Conservation (phyloP, 495 filamentous ascomycete species). For the Bryoglossum gracile region DNA sequence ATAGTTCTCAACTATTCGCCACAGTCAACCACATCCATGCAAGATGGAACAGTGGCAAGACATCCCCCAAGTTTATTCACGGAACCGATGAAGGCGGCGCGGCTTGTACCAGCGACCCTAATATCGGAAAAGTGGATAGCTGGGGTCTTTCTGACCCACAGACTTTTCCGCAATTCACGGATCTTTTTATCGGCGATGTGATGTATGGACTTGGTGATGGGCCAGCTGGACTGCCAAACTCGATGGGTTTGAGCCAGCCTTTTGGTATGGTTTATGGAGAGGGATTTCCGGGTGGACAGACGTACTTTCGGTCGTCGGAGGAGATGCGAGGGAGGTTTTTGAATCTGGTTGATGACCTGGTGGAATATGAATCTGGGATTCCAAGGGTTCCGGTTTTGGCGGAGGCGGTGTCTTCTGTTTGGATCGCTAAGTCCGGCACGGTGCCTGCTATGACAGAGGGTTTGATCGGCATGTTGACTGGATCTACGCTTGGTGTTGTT, state of each 20-base stretch:
- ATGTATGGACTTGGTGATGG: constrained; percentile 74
- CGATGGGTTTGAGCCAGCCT: constrained; percentile 80
- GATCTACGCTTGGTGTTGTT: constrained; percentile 81
- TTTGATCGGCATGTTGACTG: constrained; percentile 71
- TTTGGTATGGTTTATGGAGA: constrained; percentile 81
- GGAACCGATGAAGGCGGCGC: constrained; percentile 68
- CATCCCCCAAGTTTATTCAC: constrained; percentile 70
- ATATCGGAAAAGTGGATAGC: constrained; percentile 67
- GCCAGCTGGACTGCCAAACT: constrained; percentile 68
- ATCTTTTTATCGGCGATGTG: constrained; percentile 63
- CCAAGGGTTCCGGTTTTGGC: constrained; percentile 55
- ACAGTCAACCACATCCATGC: constrained; percentile 72
- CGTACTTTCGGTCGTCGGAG: constrained; percentile 65
- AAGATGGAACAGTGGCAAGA: constrained; percentile 59
- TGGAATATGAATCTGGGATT: constrained; percentile 53
- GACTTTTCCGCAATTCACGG: constrained; percentile 65
- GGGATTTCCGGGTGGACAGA: constrained; percentile 70
- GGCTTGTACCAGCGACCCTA: constrained; percentile 68
- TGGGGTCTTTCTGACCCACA: constrained; percentile 76
- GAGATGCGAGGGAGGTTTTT: constrained; percentile 76
- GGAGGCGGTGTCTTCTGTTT: constrained; percentile 67
- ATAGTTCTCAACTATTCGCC: constrained; percentile 70
- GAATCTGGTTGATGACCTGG: constrained; percentile 40
- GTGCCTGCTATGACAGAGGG: constrained; percentile 69
- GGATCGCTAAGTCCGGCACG: constrained; percentile 79